These are phyloP conservation scores for Blastocystis hominis DNA, from an alignment of 352 stramenopile genomes.

Conservation along the genomic window DNA sequence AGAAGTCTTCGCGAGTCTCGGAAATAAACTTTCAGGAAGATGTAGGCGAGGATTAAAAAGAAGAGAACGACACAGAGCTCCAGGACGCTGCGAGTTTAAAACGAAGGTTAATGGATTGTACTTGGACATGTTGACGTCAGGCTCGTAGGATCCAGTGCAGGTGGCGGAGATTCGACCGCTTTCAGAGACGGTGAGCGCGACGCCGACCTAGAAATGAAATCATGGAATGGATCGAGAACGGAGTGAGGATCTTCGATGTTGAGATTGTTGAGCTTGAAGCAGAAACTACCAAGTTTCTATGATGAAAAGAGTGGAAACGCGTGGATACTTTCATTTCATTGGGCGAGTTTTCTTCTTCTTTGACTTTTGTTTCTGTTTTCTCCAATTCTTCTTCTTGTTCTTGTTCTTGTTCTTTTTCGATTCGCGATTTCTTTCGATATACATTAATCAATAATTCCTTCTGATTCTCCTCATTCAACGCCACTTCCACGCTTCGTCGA, in stretches of 20 bases:
- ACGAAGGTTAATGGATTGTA: not conserved
- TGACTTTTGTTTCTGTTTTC: no score
- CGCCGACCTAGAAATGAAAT: not conserved
- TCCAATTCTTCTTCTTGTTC: no score
- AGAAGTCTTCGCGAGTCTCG: not conserved
- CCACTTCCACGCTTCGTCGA: not conserved
- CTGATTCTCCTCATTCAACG: not conserved
- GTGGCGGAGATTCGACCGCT: conserved; percentile 39
- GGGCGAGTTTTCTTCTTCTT: no score
- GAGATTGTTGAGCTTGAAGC: conserved; percentile 8
- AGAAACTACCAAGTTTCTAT: conserved; percentile 16
- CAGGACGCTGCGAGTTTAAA: not conserved
- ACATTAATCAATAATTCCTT: not conserved
- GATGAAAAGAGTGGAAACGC: not conserved
- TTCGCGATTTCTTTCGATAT: not conserved
- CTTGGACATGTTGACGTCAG: conserved; percentile 35
- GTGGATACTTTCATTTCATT: no score
- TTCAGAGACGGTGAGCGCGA: conserved; percentile 6
- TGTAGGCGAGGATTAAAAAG: conserved; percentile 23
- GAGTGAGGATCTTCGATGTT: conserved; percentile 11
- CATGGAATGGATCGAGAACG: not conserved
- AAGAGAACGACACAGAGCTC: not conserved
- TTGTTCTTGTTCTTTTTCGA: no score
- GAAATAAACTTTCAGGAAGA: conserved; percentile 47
- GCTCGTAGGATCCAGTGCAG: conserved; percentile 6